Evolutionary conservation across 805 yeast species (phyloP), one percentile per base, ranked within the genome.

Genomic region (Yamadazyma paraphyllophila): DNA sequence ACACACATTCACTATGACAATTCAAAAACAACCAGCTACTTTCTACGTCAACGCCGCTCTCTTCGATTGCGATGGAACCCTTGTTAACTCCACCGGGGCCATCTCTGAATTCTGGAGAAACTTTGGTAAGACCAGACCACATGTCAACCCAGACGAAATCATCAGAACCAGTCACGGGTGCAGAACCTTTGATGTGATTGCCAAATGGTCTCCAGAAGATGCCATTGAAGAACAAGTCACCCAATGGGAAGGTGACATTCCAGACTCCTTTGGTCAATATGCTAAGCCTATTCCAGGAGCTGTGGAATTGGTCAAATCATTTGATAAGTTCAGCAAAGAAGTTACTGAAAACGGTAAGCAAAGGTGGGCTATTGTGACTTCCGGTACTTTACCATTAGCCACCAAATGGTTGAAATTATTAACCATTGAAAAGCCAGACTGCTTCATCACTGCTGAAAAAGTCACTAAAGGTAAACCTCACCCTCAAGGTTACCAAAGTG

Each of bases 331-430:
- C 45, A 82, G 84, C 48, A 67, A 52, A 52, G 56, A 58, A 65
- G 65, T 60, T 24, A 69, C 75, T 26, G 62, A 50, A 73, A 71
- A 67, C 55, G 67, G 67, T 48, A 47, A 64, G 53, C 76, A 71
- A 60, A 81, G 81, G 67, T 88, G 96, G 89, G 92, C 91, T 46
- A 85, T 88, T 59, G 96, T 89, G 52, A 88, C 96, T 25, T 81
- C 89, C 41, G 96, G 96, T 55, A 83, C 91, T 47, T 73, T 76
- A 52, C 83, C 80, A 31, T 76, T 88, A 73, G 96, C 95, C 45
- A 72, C 81, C 57, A 80, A 83, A 56, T 88, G 96, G 94, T 81
- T 88, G 63, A 69, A 72, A 53, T 77, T 85, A 63, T 73, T 86
- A 60, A 61, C 67, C 36, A 76, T 77, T 41, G 73, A 74, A 45